Evolutionary conservation across 306 rosid species (phyloP), one percentile per base, ranked within the genome.

Genomic region (Sechiopsis laciniata): DNA sequence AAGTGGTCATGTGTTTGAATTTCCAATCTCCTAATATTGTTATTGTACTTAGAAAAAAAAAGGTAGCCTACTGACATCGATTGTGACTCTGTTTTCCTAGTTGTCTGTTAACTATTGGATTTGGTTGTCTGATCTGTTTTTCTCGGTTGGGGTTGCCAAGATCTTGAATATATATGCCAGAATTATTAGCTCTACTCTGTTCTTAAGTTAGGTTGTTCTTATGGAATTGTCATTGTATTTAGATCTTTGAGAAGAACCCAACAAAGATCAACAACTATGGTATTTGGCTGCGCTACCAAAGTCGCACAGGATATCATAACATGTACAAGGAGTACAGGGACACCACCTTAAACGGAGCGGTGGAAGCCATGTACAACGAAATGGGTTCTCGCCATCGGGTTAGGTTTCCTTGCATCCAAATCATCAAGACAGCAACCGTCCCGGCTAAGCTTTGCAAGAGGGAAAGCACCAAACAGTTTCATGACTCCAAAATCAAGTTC

Each of bases 301-400:
- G 97, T 80, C 80, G 97, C 69, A 91, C 96, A 0, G 97, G 97
- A 7, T 91, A 91, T 46, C 97, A 91, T 89, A 91, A 91, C 79
- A 91, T 89, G 97, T 91, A 89, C 72, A 89, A 91, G 90, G 97
- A 91, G 74, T 89, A 78, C 82, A 90, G 97, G 11, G 97, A 91
- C 63, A 89, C 96, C 80, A 91, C 97, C 42, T 83, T 91, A 3
- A 91, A 91, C 0, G 96, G 97, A 9, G 96, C 88, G 0, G 97
- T 91, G 42, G 94, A 87, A 61, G 79, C 76, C 1, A 87, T 91
- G 94, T 91, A 91, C 86, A 86, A 13, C 26, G 97, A 91, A 80
- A 91, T 89, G 96, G 97, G 89, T 58, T 91, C 97, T 55, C 91
- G 96, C 37, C 97, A 91, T 80, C 86, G 97, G 78, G 97, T 91